Conservation (phyloP, 495 filamentous ascomycete genomes). For the Tuber calosporum region DNA sequence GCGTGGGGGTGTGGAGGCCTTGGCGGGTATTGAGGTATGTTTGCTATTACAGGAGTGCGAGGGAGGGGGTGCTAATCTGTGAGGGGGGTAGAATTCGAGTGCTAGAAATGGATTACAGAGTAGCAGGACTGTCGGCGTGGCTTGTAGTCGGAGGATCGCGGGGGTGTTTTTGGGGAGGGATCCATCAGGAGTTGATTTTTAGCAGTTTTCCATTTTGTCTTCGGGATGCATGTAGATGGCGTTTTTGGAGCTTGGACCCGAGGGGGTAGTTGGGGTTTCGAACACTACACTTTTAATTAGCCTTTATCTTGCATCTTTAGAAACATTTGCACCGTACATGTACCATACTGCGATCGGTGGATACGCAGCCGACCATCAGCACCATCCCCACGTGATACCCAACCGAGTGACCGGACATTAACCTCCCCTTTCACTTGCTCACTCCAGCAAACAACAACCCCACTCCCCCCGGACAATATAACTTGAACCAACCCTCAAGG, state of each 20-base stretch:
- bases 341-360: background rate
- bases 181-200: constrained; percentile 61
- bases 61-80: constrained; percentile 12
- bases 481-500: background rate
- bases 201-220: background rate
- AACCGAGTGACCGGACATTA: background rate
- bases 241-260: background rate
- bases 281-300: background rate
- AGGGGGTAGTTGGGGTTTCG: background rate
- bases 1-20: constrained; percentile 51
- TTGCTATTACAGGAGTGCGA: background rate
- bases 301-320: background rate
- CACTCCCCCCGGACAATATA: background rate
- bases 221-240: background rate
- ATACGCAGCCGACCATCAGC: background rate
- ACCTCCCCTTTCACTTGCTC: background rate
- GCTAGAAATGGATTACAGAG: constrained; percentile 62
- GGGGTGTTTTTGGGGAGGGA: constrained; percentile 68
- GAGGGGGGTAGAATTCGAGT: constrained; percentile 50
- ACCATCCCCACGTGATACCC: background rate
- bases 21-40: constrained; percentile 53
- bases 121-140: constrained; percentile 59
- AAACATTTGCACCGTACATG: background rate
- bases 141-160: constrained; percentile 63
- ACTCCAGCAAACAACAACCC: background rate